Evolutionary conservation across 805 yeast species (phyloP).

Genomic region (Metschnikowia baotianmanensis): DNA sequence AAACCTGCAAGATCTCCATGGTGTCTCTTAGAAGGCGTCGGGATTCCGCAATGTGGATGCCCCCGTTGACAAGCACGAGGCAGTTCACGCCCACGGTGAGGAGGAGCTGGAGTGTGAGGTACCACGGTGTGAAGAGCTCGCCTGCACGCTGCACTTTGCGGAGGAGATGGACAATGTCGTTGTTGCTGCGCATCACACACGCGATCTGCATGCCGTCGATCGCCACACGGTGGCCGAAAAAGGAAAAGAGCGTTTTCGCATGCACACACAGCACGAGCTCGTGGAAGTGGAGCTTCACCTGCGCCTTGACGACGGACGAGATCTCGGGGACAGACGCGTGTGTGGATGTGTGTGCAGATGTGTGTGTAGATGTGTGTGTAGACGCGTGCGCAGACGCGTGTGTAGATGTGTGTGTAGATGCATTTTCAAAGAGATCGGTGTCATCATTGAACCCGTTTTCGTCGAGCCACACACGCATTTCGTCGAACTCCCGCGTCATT

Average conservation of each 20-base stretch:
- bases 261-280: constrained; percentile 37
- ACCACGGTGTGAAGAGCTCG: constrained; percentile 49
- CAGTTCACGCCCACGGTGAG: constrained; percentile 44
- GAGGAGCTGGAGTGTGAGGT: constrained; percentile 43
- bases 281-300: constrained; percentile 39
- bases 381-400: no score
- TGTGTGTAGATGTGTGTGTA: no score
- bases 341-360: no score
- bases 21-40: constrained; percentile 24
- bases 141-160: constrained; percentile 28
- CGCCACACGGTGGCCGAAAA: constrained; percentile 31
- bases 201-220: constrained; percentile 32
- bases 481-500: constrained; percentile 30
- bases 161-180: constrained; percentile 29
- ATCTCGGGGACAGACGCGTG: constrained; percentile 3
- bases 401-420: no score
- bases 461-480: constrained; percentile 33
- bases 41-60: constrained; percentile 28
- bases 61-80: constrained; percentile 43
- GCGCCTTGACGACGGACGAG: constrained; percentile 28
- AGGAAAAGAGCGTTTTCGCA: constrained; percentile 33
- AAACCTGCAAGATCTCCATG: constrained; percentile 22
- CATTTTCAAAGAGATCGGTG: constrained; percentile 11
- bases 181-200: constrained; percentile 29
- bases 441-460: constrained; percentile 32